Conservation (phyloP, 352 stramenopile genomes). For the Elongisporangium undulatum region DNA sequence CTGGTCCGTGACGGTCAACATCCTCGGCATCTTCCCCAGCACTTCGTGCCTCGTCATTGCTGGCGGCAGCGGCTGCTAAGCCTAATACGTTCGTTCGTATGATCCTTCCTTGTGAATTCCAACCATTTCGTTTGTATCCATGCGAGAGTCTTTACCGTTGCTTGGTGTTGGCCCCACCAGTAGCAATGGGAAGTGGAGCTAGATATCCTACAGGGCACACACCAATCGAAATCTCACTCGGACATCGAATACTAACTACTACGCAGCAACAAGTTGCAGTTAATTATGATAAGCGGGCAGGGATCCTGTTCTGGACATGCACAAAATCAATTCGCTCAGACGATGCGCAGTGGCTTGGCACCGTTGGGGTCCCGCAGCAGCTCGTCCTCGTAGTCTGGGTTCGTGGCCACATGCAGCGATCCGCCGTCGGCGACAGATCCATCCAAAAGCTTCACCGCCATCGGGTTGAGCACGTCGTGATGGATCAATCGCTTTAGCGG, state of each 20-base stretch:
- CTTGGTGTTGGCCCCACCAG: too few species aligned
- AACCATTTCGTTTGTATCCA: too few species aligned
- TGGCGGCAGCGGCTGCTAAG: constrained; percentile 30
- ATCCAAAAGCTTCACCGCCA: constrained; percentile 90
- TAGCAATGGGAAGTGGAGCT: too few species aligned
- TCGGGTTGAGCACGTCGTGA: constrained; percentile 93
- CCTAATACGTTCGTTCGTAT: not conserved
- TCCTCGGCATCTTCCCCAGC: constrained; percentile 33
- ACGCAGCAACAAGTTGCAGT: too few species aligned
- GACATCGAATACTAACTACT: too few species aligned
- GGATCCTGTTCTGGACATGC: too few species aligned
- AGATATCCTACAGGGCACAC: too few species aligned
- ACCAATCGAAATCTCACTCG: too few species aligned
- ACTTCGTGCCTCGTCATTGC: constrained; percentile 30
- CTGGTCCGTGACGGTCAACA: constrained; percentile 25
- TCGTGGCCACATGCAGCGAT: constrained; percentile 65
- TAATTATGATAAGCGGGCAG: too few species aligned
- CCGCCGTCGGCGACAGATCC: constrained; percentile 78
- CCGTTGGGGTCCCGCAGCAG: constrained; percentile 27
- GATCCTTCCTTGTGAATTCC: not conserved
- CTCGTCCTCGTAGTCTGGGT: constrained; percentile 47
- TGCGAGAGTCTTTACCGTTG: too few species aligned
- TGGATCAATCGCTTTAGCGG: constrained; percentile 97
- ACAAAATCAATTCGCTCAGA: constrained; percentile 8
- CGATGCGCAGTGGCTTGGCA: constrained; percentile 37